phyloP scores from a whole-genome alignment of 2,329 filamentous ascomycete species.

The Elsinoe necatrix region DNA sequence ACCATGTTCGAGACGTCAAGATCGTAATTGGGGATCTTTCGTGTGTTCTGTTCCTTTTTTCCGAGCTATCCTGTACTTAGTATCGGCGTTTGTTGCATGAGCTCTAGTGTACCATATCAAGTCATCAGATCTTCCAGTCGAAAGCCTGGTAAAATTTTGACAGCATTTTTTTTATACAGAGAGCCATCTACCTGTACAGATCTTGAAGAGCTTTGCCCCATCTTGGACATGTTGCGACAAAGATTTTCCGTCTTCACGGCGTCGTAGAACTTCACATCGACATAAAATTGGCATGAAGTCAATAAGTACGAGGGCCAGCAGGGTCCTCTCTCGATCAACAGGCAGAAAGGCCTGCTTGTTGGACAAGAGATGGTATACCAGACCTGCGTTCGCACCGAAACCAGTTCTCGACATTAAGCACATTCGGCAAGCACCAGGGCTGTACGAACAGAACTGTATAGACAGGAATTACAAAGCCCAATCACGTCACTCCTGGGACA shows the following conservation, averaged over 20 bases:
- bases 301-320: neutral
- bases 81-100: too few species aligned
- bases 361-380: slow-evolving; percentile 30
- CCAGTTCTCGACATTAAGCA: slow-evolving; percentile 75
- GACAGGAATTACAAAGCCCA: slow-evolving; percentile 69
- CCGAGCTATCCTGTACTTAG: too few species aligned
- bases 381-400: slow-evolving; percentile 68
- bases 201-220: too few species aligned
- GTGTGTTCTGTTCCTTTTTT: too few species aligned
- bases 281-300: neutral
- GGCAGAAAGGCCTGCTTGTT: neutral
- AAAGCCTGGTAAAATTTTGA: too few species aligned
- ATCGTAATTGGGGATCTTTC: neutral
- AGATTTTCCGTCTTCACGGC: neutral
- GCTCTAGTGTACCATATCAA: too few species aligned
- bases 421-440: slow-evolving; percentile 74
- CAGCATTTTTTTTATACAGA: too few species aligned
- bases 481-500: slow-evolving; percentile 44
- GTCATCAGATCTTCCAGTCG: too few species aligned
- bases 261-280: too few species aligned
- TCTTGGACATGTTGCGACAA: neutral
- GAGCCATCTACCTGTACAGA: too few species aligned
- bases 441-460: slow-evolving; percentile 74
- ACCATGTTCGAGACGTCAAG: neutral
- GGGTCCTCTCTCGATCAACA: neutral